These are phyloP conservation scores for Tieghemostelium lacteum DNA, from an alignment of 78 protist species.

Conservation along the genomic window DNA sequence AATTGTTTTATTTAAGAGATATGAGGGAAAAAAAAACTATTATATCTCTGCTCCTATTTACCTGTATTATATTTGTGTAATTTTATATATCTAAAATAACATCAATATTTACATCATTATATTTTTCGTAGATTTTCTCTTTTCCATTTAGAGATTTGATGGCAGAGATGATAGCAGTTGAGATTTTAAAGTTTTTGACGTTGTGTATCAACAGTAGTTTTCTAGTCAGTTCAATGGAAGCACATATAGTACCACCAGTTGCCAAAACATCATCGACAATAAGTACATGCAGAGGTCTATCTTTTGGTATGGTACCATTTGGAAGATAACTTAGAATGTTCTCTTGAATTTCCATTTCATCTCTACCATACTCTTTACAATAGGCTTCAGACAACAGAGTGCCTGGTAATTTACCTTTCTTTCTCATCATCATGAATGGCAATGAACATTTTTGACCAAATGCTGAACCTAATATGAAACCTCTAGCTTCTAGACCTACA, in stretches of 20 bases:
- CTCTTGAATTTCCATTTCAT: conserved; percentile 59
- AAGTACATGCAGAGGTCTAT: conserved; percentile 11
- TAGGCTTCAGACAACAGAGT: conserved; percentile 6
- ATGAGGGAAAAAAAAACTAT: too few relatives aligned
- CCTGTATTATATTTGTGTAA: too few relatives aligned
- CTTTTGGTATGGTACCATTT: not conserved
- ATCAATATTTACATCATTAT: conserved; percentile 71
- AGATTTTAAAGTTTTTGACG: conserved; percentile 44
- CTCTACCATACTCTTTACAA: conserved; percentile 42
- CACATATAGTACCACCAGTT: conserved; percentile 70
- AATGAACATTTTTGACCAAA: conserved; percentile 11
- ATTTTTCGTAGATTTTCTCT: conserved; percentile 74
- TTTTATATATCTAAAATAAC: conserved; percentile 56
- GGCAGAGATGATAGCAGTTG: conserved; percentile 32
- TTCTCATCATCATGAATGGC: conserved; percentile 36
- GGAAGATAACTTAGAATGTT: not conserved
- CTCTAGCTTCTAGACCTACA: conserved; percentile 66
- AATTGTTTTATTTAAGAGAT: too few relatives aligned
- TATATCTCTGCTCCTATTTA: too few relatives aligned
- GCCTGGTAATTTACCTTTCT: conserved; percentile 70
- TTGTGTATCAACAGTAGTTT: conserved; percentile 3
- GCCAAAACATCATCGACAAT: conserved; percentile 67
- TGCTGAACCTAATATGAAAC: conserved; percentile 49
- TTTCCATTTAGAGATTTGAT: conserved; percentile 50
- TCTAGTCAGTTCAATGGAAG: conserved; percentile 40